Percentiles rank a stretch among this genome's conserved stretches.
Evolutionary conservation across 2,329 filamentous ascomycete genomes (phyloP).

Genomic region (Aspergillus ochraceoroseus): DNA sequence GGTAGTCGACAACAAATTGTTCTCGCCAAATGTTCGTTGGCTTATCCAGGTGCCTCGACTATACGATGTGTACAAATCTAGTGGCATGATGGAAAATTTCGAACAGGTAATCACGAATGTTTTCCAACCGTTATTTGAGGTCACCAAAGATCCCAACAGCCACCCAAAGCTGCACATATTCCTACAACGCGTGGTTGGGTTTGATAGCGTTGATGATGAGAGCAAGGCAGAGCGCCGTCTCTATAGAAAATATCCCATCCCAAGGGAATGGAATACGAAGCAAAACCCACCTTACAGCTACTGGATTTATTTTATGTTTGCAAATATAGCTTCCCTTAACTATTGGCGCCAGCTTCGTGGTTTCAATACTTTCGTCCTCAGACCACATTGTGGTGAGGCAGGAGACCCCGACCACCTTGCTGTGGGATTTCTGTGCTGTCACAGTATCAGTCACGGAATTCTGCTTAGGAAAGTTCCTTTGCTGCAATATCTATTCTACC

Average conservation of each 20-base stretch:
- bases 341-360: conserved; percentile 83
- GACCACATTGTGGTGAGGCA: conserved; percentile 93
- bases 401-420: conserved; percentile 95
- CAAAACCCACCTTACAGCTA: conserved; percentile 98
- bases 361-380: conserved; percentile 90
- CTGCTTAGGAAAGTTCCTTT: conserved; percentile 89
- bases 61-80: conserved; percentile 93
- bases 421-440: conserved; percentile 82
- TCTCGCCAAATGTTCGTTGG: conserved; percentile 97
- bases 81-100: conserved; percentile 78
- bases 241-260: conserved; percentile 92
- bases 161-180: conserved; percentile 95
- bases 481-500: conserved; percentile 93
- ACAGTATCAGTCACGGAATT: conserved; percentile 94
- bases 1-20: conserved; percentile 97
- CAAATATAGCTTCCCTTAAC: conserved; percentile 90
- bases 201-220: conserved; percentile 97
- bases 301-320: conserved; percentile 96
- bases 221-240: conserved; percentile 91
- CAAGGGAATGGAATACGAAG: conserved; percentile 79
- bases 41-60: conserved; percentile 90
- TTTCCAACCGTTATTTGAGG: conserved; percentile 91
- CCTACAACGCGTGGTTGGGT: conserved; percentile 88
- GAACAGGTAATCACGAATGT: conserved; percentile 87
- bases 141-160: conserved; percentile 76